Evolutionary conservation across 2,329 filamentous ascomycete species (phyloP).

Genomic region (Mycosphaerella sp.): DNA sequence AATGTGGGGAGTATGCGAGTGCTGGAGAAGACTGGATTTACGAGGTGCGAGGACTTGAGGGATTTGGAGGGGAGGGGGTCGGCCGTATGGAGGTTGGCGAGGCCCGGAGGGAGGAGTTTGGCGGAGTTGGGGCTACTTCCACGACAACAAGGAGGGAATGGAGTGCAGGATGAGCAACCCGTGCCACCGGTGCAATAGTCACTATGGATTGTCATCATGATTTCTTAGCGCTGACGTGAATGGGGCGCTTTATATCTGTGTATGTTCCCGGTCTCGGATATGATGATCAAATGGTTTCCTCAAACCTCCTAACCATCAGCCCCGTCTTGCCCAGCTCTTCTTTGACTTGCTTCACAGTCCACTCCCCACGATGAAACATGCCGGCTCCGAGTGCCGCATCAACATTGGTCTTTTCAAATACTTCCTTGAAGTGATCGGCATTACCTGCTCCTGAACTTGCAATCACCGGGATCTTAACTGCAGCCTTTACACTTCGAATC

Average conservation of each 20-base stretch:
- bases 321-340: constrained; percentile 66
- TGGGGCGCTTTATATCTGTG: no score
- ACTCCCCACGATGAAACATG: constrained; percentile 96
- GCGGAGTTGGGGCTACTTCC: constrained; percentile 20
- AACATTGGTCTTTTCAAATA: constrained; percentile 76
- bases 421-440: constrained; percentile 81
- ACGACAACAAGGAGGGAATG: neutral
- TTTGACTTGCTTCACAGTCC: constrained; percentile 91
- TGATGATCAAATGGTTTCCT: constrained; percentile 44
- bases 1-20: constrained; percentile 54
- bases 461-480: constrained; percentile 87
- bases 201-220: no score
- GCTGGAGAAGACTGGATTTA: constrained; percentile 52
- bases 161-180: constrained; percentile 8
- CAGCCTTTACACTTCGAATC: constrained; percentile 78
- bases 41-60: constrained; percentile 36
- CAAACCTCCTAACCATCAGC: constrained; percentile 72
- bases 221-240: no score
- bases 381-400: constrained; percentile 93
- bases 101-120: constrained; percentile 25
- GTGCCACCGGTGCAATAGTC: constrained; percentile 17
- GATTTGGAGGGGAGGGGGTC: constrained; percentile 37
- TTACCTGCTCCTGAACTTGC: constrained; percentile 87
- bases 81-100: constrained; percentile 33
- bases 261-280: neutral